These are phyloP conservation scores for Penicillium ochrochloron DNA, from an alignment of 495 filamentous ascomycete species.

Conservation along the genomic window DNA sequence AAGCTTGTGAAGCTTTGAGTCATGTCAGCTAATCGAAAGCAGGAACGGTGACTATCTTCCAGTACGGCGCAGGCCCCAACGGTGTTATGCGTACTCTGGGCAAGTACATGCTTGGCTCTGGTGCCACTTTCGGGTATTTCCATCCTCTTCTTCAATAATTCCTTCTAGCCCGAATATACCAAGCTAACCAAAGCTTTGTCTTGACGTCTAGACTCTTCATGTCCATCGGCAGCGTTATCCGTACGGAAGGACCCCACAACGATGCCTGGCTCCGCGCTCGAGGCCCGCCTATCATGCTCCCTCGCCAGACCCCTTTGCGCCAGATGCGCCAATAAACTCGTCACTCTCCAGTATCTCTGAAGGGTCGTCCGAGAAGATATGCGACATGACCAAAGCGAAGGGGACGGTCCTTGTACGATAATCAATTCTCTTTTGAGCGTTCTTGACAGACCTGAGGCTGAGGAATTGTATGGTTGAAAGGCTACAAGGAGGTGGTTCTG, in stretches of 20 bases:
- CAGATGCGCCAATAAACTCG: constrained; percentile 41
- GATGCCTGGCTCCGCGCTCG: constrained; percentile 54
- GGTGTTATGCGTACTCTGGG: constrained; percentile 91
- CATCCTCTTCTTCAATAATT: neutral
- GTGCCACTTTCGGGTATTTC: constrained; percentile 91
- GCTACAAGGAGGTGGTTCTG: constrained; percentile 7
- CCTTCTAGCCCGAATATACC: neutral
- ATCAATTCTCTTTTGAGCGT: constrained; percentile 26
- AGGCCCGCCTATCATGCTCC: constrained; percentile 54
- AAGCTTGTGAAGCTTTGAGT: neutral
- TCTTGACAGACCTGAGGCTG: constrained; percentile 14
- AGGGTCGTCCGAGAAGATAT: constrained; percentile 22
- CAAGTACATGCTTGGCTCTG: constrained; percentile 97
- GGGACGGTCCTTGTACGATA: constrained; percentile 42
- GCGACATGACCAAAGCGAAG: constrained; percentile 33
- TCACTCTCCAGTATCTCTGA: constrained; percentile 7
- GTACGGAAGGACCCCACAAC: constrained; percentile 69
- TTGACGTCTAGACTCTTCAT: constrained; percentile 84
- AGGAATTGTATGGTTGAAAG: neutral
- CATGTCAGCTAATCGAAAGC: constrained; percentile 18
- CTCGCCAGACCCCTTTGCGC: constrained; percentile 45
- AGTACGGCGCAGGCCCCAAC: constrained; percentile 90
- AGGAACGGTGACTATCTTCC: constrained; percentile 93
- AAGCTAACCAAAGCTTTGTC: constrained; percentile 17
- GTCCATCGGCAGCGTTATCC: constrained; percentile 95